Base-by-base conservation (phyloP, 164 flowering plant genomes). In the Aristolochia californica region DNA sequence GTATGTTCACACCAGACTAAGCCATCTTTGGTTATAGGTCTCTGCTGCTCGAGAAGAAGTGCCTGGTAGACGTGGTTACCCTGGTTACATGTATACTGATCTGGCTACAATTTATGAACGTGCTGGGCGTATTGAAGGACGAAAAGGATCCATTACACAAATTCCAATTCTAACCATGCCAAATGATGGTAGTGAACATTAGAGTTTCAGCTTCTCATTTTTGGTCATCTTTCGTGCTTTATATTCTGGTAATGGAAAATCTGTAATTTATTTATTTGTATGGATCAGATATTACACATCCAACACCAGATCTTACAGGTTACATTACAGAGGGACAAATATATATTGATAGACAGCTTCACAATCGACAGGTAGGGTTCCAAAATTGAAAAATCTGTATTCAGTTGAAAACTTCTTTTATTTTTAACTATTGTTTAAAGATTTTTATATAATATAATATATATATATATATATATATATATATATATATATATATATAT, bases 31-130 rank as follows among this genome's bases (percentile, higher is more conserved):
- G 23, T 20, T 62, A 25, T 77, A 93, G 99, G 97, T 93, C 15
- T 93, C 97, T 79, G 99, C 99, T 71, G 99, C 99, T 28, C 78
- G 99, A 54, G 99, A 93, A 61, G 99, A 93, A 79, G 99, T 93
- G 51, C 99, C 99, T 23, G 96, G 99, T 68, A 83, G 97, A n/a
- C n/a, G n/a, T n/a, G n/a, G n/a, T n/a, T n/a, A n/a, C n/a, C n/a
- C n/a, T n/a, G n/a, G n/a, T n/a, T n/a, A n/a, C n/a, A n/a, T n/a
- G n/a, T n/a, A n/a, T n/a, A n/a, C n/a, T n/a, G n/a, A n/a, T n/a
- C n/a, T n/a, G n/a, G n/a, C n/a, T n/a, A n/a, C n/a, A n/a, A n/a
- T n/a, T n/a, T n/a, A n/a, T n/a, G n/a, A n/a, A n/a, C n/a, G n/a
- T n/a, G n/a, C n/a, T n/a, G n/a, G n/a, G n/a, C n/a, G n/a, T n/a